Percentiles rank a stretch among this genome's conserved stretches.
These are phyloP conservation scores for Metarhizium anisopliae DNA, from an alignment of 2,329 filamentous ascomycete genomes.

Conservation along the genomic window DNA sequence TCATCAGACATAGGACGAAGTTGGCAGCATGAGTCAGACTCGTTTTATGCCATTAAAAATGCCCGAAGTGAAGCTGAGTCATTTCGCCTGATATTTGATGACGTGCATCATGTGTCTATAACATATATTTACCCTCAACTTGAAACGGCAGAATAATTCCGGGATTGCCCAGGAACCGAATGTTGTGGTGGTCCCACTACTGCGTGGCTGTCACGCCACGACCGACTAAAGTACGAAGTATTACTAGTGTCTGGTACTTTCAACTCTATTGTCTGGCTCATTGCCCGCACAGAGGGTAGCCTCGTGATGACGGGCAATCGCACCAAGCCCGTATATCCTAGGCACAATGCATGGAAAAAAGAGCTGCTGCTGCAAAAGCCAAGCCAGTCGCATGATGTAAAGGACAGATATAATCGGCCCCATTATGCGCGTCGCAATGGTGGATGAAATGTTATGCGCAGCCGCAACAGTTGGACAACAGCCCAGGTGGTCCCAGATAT, in stretches of 20 bases:
- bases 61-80: background rate
- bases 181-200: slow-evolving; percentile 1
- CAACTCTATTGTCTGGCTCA: too few relatives aligned
- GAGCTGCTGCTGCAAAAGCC: too few relatives aligned
- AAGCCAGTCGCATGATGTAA: too few relatives aligned
- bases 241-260: too few relatives aligned
- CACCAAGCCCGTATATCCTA: too few relatives aligned
- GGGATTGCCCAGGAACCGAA: background rate
- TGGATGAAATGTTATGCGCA: too few relatives aligned
- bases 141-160: background rate
- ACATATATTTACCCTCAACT: background rate
- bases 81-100: background rate
- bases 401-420: too few relatives aligned
- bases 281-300: too few relatives aligned
- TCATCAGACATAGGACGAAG: background rate
- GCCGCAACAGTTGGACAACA: too few relatives aligned
- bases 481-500: background rate
- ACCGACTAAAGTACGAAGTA: background rate
- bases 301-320: too few relatives aligned
- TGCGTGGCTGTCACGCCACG: slow-evolving; percentile 3
- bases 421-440: too few relatives aligned
- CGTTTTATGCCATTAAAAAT: background rate
- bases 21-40: background rate
- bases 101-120: background rate
- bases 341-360: too few relatives aligned